Base-by-base conservation (phyloP, 306 rosid genomes). In the Quillaja saponaria region DNA sequence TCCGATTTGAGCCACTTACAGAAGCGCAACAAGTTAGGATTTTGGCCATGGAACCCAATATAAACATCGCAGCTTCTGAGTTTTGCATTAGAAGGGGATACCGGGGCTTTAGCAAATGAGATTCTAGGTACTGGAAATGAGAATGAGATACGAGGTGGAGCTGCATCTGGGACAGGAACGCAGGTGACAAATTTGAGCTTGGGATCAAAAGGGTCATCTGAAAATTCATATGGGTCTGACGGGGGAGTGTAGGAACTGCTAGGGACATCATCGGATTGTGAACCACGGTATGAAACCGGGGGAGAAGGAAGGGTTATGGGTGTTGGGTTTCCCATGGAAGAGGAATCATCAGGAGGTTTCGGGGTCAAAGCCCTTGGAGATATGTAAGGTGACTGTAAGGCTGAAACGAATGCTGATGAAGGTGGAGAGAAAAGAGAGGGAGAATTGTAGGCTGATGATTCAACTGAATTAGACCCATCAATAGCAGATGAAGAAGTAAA, bases 201-300 rank as follows among this genome's bases (percentile, higher is more conserved):
- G 20, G 81, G 66, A 53, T 81, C 90, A 20, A 80, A 33, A 41
- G 75, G 60, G 58, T 78, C 80, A 59, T 87, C 95, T 55, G 86
- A 83, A 58, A 62, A 90, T 61, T 87, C 97, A 39, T 83, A 90
- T 18, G 41, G 91, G 67, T 91, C 97, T 9, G 97, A 81, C 42
- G 96, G 97, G 1, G 97, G 94, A 20, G 97, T 87, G 72, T 90
- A 87, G 60, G 94, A 90, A 63, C 87, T 85, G 83, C 97, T 90
- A 4, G 97, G 87, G 3, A 90, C 45, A 65, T 90, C 94, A 37
- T 87, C 92, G 0, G 87, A 78, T 53, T 67, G 78, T 0, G 84
- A 69, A 18, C 48, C 63, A 13, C 68, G 42, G 53, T 7, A 57
- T 6, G 72, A 25, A 11, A 51, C 47, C 1, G 76, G 73, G 7